Base-by-base conservation (phyloP, 1,284 basidiomycete genomes). In the Peniophora sp. region DNA sequence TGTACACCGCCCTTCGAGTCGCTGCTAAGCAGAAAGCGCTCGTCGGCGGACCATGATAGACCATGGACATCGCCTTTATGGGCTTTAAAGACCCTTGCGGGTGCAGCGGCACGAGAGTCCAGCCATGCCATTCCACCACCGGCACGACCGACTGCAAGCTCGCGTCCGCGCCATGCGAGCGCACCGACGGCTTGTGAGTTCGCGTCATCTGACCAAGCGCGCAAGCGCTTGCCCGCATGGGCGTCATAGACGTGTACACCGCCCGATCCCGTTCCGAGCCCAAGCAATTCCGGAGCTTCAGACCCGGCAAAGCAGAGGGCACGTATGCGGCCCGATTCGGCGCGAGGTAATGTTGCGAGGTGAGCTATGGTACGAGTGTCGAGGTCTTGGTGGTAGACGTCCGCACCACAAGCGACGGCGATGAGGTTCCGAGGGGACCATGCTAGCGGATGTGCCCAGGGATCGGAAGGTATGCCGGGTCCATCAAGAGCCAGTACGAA, bases 401-500 rank as follows among this genome's bases (percentile, higher is more conserved):
- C 67, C 47, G 63, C 61, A 24, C 63, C 71, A 58, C 75, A 75
- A 5, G 74, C 74, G 24, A 75, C 73, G 1, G 74, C 74, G 50
- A 75, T 76, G 52, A 63, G 59, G 50, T 77, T 76, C 12, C 61
- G 63, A 25, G 55, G 57, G 3, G 73, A 75, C 73, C 73, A 75
- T 22, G 72, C 64, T 50, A 77, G 70, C 11, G 75, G 69, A 56
- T 68, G 75, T 1, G 75, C 70, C 47, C 73, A 76, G 5, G 65
- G 64, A 52, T 77, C 69, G 6, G 64, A 60, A 12, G 74, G 70
- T 23, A 75, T 74, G 12, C 74, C 74, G 0, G 73, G 75, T 8
- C 74, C 74, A 50, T 77, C 74, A 24, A 77, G 63, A 1, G 75
- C 73, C 53, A 75, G 70, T 11, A 75, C 56, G 54, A 75, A 76